Evolutionary conservation across 257 asterid species (phyloP).

Genomic region (Solanum chiquidenum): DNA sequence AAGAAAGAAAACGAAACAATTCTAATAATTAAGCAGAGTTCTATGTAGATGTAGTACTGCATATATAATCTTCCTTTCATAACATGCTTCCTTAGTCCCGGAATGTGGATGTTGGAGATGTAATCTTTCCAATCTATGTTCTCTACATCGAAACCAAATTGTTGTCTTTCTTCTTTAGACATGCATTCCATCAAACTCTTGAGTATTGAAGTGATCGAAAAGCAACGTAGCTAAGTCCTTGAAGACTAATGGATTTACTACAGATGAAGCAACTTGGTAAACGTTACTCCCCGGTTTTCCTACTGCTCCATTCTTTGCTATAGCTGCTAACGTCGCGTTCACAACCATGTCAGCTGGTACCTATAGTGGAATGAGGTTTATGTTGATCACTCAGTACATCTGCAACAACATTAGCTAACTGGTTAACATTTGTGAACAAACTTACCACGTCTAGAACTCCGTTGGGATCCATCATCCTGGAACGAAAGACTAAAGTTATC

Average conservation of each 20-base stretch:
- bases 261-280: conserved; percentile 82
- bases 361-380: conserved; percentile 13
- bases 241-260: conserved; percentile 65
- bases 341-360: conserved; percentile 97
- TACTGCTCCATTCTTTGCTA: conserved; percentile 72
- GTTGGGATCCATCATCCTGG: conserved; percentile 94
- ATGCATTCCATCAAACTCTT: conserved; percentile 48
- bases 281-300: conserved; percentile 34
- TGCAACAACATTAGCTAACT: not conserved
- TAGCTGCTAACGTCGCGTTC: conserved; percentile 84
- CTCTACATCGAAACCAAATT: conserved; percentile 74
- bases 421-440: not conserved
- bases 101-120: conserved; percentile 72
- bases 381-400: not conserved
- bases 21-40: not conserved
- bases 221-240: conserved; percentile 54
- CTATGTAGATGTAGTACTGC: conserved; percentile 10
- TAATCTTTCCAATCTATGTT: conserved; percentile 82
- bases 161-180: conserved; percentile 58
- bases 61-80: conserved; percentile 63
- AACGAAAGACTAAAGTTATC: not conserved
- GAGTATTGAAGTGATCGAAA: conserved; percentile 66
- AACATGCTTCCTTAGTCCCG: conserved; percentile 84
- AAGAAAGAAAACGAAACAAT: not conserved
- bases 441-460: conserved; percentile 94